Conservation (phyloP, 2,329 filamentous ascomycete genomes). For the Trichoderma oligosporum region DNA sequence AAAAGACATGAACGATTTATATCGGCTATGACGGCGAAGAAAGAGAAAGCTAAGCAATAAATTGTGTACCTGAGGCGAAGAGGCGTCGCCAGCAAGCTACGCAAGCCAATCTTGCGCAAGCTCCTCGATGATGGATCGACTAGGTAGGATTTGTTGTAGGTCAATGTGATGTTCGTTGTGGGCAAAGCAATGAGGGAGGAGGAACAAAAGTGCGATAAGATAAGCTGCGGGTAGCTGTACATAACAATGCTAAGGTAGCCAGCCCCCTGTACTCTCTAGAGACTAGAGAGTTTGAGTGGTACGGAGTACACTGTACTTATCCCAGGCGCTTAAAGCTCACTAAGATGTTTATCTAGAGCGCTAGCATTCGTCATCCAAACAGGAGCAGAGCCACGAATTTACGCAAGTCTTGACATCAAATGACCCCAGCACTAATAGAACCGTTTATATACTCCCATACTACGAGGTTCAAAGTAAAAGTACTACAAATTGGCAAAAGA, state of each 20-base stretch:
- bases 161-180: background rate
- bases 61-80: background rate
- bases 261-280: no score
- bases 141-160: background rate
- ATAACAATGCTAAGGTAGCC: no score
- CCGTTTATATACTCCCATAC: no score
- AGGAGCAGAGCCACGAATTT: background rate
- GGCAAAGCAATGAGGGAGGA: background rate
- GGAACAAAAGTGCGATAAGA: constrained; percentile 9
- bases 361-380: background rate
- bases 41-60: background rate
- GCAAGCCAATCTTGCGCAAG: background rate
- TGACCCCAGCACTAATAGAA: no score
- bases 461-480: no score
- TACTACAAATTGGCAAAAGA: no score
- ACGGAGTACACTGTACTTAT: no score
- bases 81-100: constrained; percentile 3
- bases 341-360: no score
- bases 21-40: background rate
- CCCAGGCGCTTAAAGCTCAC: no score
- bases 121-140: background rate
- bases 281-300: no score
- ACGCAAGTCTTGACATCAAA: background rate
- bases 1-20: constrained; percentile 5
- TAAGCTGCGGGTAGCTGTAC: constrained; percentile 7